Evolutionary conservation across 352 stramenopile genomes (phyloP).

Genomic region (Globisporangium recalcitrans): DNA sequence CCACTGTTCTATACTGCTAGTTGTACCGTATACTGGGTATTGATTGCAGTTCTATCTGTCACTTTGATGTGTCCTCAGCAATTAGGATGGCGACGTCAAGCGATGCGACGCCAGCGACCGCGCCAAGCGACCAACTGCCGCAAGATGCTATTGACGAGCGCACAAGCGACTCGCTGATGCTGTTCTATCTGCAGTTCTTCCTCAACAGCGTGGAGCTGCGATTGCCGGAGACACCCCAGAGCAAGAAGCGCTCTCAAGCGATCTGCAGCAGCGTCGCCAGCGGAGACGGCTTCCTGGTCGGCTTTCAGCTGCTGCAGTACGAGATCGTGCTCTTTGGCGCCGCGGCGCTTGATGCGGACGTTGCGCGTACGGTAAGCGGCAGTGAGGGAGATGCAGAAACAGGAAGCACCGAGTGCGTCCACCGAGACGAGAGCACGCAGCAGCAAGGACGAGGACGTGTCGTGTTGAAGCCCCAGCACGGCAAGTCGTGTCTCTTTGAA

Average conservation of each 20-base stretch:
- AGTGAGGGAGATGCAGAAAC: neutral
- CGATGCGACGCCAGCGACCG: neutral
- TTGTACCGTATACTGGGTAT: too few species aligned
- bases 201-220: slow-evolving; percentile 20
- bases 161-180: slow-evolving; percentile 13
- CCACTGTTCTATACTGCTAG: too few species aligned
- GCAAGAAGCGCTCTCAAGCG: neutral
- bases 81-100: too few species aligned
- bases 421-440: neutral
- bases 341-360: neutral
- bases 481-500: slow-evolving; percentile 54
- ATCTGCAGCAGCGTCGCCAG: too few species aligned
- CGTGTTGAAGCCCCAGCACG: slow-evolving; percentile 22
- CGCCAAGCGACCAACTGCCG: neutral
- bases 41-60: too few species aligned
- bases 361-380: neutral
- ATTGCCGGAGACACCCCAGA: neutral
- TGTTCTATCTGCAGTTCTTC: slow-evolving; percentile 48
- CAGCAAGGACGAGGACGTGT: neutral
- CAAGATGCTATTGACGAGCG: neutral
- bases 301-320: slow-evolving; percentile 46
- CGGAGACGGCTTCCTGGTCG: slow-evolving; percentile 23
- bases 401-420: neutral
- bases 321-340: slow-evolving; percentile 48
- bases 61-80: too few species aligned